Evolutionary conservation across 2,329 filamentous ascomycete genomes (phyloP).

Genomic region (Pseudogymnoascus sp.): DNA sequence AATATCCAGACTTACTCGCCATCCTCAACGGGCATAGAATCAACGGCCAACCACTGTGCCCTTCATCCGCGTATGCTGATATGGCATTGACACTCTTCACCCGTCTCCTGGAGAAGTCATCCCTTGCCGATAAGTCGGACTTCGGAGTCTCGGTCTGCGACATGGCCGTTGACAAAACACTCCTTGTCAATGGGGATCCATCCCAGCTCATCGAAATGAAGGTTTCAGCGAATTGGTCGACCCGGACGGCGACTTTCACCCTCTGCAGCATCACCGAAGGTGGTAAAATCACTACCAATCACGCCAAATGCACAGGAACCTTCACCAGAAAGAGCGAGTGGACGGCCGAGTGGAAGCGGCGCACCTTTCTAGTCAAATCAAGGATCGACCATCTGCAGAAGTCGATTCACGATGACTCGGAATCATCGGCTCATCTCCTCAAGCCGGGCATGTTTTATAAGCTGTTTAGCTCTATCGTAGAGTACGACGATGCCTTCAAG

Average conservation of each 20-base stretch:
- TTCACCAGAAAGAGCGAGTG: conserved; percentile 11
- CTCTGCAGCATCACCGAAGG: conserved; percentile 41
- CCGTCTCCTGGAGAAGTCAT: conserved; percentile 42
- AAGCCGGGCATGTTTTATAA: conserved; percentile 35
- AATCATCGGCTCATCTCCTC: conserved; percentile 40
- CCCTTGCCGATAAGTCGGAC: conserved; percentile 5
- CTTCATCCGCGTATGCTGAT: conserved; percentile 45
- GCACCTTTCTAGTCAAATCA: conserved; percentile 11
- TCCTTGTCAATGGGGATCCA: conserved; percentile 34
- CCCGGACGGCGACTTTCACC: conserved; percentile 35
- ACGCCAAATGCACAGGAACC: conserved; percentile 33
- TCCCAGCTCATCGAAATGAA: conserved; percentile 42
- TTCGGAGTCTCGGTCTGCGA: conserved; percentile 36
- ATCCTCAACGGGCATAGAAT: conserved; percentile 48
- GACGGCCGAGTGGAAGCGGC: conserved; percentile 11
- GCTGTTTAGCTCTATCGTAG: conserved; percentile 22
- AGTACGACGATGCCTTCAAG: conserved; percentile 22
- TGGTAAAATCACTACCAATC: conserved; percentile 39
- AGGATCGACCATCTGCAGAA: conserved; percentile 11
- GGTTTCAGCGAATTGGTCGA: conserved; percentile 36
- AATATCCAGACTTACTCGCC: conserved; percentile 42
- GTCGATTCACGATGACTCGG: no score
- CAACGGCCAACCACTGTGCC: conserved; percentile 45
- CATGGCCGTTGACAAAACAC: conserved; percentile 46
- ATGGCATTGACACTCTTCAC: conserved; percentile 49